These are phyloP conservation scores for Scortechinia acanthostroma DNA, from an alignment of 2,329 filamentous ascomycete genomes.

Conservation along the genomic window DNA sequence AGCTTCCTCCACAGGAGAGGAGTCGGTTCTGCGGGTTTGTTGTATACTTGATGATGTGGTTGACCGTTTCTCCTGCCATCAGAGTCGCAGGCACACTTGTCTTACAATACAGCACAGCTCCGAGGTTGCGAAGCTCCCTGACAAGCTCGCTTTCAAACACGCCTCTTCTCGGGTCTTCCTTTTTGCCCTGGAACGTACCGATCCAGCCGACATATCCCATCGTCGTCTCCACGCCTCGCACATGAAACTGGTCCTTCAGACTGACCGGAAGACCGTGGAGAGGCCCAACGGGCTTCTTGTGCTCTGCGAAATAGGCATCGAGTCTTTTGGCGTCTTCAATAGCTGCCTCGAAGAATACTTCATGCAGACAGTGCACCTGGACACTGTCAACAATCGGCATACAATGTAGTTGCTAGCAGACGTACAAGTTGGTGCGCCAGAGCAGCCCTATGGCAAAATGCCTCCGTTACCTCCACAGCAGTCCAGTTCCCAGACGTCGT, in stretches of 20 bases:
- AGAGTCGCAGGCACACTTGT: constrained; percentile 2
- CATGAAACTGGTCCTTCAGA: constrained; percentile 36
- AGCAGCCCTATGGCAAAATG: neutral
- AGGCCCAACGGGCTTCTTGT: constrained; percentile 20
- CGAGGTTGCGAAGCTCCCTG: neutral
- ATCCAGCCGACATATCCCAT: constrained; percentile 11
- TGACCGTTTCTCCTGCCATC: constrained; percentile 7
- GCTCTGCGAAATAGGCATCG: constrained; percentile 17
- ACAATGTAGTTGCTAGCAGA: no score
- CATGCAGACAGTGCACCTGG: constrained; percentile 34
- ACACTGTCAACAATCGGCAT: no score
- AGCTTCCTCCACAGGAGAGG: constrained; percentile 7
- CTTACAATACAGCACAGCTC: constrained; percentile 7
- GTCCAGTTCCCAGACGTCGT: neutral
- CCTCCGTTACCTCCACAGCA: neutral
- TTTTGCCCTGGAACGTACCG: constrained; percentile 5
- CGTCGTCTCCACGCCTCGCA: constrained; percentile 28
- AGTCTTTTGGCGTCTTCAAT: constrained; percentile 18
- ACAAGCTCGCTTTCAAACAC: constrained; percentile 3
- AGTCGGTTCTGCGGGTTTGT: constrained; percentile 7
- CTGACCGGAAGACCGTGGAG: constrained; percentile 36
- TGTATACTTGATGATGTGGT: constrained; percentile 8
- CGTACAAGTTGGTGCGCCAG: neutral
- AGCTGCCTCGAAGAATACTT: constrained; percentile 23
- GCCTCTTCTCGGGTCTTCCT: neutral